A percentile compares a stretch with the other conserved stretches of the same genome.
phyloP scores from a whole-genome alignment of 1,284 basidiomycete species.

The Cryptococcus depauperatus region DNA sequence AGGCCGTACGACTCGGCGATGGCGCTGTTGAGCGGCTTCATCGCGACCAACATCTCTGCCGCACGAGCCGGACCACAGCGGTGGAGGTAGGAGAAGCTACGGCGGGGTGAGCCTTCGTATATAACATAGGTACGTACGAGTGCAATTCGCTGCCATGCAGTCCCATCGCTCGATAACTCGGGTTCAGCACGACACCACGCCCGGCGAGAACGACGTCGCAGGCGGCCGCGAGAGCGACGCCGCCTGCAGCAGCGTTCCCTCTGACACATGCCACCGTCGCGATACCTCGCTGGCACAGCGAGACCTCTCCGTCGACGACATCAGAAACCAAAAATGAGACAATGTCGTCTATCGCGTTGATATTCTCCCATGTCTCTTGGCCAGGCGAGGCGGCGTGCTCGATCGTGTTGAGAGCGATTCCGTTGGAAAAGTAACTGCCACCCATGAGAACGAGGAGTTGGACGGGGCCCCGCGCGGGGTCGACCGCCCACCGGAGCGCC shows the following conservation, averaged over 20 bases:
- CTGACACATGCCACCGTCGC: conserved; percentile 46
- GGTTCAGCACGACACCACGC: conserved; percentile 46
- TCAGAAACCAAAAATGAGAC: conserved; percentile 41
- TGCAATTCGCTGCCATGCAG: conserved; percentile 47
- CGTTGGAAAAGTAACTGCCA: conserved; percentile 47
- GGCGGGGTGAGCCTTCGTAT: background rate
- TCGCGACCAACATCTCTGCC: conserved; percentile 36
- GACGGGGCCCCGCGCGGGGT: conserved; percentile 36
- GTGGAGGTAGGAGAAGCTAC: conserved; percentile 40
- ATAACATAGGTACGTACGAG: conserved; percentile 26
- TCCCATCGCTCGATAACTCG: conserved; percentile 47
- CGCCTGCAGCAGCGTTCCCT: conserved; percentile 48
- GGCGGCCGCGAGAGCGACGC: conserved; percentile 47
- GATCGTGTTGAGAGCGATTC: conserved; percentile 48
- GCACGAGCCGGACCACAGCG: conserved; percentile 40
- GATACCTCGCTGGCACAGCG: conserved; percentile 43
- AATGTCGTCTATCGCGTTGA: conserved; percentile 47
- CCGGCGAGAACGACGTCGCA: conserved; percentile 45
- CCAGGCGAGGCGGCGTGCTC: conserved; percentile 42
- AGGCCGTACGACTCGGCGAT: conserved; percentile 32
- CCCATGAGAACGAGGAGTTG: conserved; percentile 45
- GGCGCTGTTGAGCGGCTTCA: conserved; percentile 44
- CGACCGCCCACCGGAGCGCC: conserved; percentile 41
- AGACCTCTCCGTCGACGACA: conserved; percentile 17
- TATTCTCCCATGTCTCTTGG: conserved; percentile 48